Conservation (phyloP, 1,284 basidiomycete genomes). For the Agroathelia rolfsii region DNA sequence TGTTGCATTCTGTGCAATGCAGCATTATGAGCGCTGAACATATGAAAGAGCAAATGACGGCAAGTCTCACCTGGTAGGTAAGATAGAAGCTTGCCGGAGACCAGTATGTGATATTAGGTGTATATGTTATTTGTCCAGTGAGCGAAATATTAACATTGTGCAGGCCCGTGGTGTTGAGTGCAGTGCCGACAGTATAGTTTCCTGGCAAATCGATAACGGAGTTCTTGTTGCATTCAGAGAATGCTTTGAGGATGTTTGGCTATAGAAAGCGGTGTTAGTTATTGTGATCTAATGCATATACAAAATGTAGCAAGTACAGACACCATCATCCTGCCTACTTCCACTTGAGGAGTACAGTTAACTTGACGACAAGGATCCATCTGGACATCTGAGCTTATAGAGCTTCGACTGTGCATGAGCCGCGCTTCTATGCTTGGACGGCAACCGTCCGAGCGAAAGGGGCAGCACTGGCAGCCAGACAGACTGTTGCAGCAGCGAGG, state of each 20-base stretch:
- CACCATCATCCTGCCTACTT: too few species aligned
- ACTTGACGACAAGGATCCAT: too few species aligned
- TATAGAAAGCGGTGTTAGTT: too few species aligned
- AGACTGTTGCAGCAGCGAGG: too few species aligned
- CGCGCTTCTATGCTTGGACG: too few species aligned
- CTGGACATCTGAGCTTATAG: too few species aligned
- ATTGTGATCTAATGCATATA: too few species aligned
- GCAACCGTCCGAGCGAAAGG: too few species aligned
- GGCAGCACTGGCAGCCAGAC: too few species aligned
- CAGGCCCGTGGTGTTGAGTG: conserved; percentile 28
- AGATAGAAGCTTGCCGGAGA: conserved; percentile 28
- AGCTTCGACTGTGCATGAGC: too few species aligned
- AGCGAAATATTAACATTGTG: conserved; percentile 30
- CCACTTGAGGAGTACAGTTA: too few species aligned
- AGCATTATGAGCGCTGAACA: conserved; percentile 9
- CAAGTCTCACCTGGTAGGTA: conserved; percentile 34
- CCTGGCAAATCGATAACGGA: conserved; percentile 23
- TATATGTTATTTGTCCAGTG: conserved; percentile 23
- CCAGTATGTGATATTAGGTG: conserved; percentile 39
- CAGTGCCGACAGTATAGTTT: conserved; percentile 30
- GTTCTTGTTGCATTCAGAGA: conserved; percentile 21
- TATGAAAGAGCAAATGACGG: conserved; percentile 17
- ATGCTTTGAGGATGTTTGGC: conserved; percentile 25
- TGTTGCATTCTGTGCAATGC: conserved; percentile 24
- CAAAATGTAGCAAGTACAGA: too few species aligned